Percentiles rank a stretch among this genome's conserved stretches.
Evolutionary conservation across 768 basidiomycete genomes (phyloP).

Genomic region (Ramaria rubella): DNA sequence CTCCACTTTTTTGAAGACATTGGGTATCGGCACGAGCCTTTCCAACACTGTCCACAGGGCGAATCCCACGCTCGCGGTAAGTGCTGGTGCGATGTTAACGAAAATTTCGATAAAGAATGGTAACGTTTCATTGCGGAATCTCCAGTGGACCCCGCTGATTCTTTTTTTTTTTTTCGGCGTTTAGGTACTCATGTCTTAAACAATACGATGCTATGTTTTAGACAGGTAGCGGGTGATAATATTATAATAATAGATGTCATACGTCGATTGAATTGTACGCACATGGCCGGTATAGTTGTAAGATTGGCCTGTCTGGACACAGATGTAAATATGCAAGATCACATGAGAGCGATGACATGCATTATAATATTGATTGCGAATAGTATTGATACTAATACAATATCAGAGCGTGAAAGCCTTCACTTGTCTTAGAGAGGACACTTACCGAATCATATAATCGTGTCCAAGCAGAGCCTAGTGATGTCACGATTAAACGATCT

Average conservation of each 20-base stretch:
- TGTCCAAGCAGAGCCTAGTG: conserved; percentile 91
- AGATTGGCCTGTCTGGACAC: neutral
- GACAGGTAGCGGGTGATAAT: neutral
- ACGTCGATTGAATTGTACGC: neutral
- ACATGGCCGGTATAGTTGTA: neutral
- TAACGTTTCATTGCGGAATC: neutral
- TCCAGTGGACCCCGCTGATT: neutral
- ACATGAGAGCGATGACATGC: neutral
- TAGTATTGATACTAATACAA: conserved; percentile 79
- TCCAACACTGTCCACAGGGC: conserved; percentile 88
- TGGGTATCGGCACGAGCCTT: conserved; percentile 89
- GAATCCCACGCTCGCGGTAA: conserved; percentile 68
- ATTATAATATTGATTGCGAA: conserved; percentile 78
- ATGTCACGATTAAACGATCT: conserved; percentile 84
- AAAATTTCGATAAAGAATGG: conserved; percentile 58
- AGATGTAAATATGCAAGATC: neutral
- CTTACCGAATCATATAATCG: conserved; percentile 90
- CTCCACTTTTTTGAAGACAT: conserved; percentile 96
- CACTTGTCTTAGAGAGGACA: neutral
- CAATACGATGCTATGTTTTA: conserved; percentile 62
- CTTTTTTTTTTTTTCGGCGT: neutral
- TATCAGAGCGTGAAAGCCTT: neutral
- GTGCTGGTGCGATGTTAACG: conserved; percentile 74
- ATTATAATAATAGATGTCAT: neutral
- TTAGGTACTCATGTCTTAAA: conserved; percentile 82